Evolutionary conservation across 495 filamentous ascomycete species (phyloP).

Genomic region (Darksidea phi): DNA sequence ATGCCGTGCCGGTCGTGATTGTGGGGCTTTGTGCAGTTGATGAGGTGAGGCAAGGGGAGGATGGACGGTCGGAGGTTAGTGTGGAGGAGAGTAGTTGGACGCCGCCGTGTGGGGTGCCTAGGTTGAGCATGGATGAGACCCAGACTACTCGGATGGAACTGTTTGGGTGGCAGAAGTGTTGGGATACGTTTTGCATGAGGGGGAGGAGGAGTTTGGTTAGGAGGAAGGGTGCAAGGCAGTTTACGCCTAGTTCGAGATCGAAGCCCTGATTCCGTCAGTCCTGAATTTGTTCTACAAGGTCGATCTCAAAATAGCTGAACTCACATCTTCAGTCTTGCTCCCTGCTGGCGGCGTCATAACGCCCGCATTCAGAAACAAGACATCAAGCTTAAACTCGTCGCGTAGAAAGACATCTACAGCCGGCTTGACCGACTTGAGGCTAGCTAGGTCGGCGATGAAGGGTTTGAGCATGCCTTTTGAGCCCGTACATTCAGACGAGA

Average conservation of each 20-base stretch:
- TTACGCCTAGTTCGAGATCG: constrained; percentile 26
- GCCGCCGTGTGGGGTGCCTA: constrained; percentile 20
- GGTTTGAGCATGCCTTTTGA: constrained; percentile 45
- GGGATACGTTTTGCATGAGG: not conserved
- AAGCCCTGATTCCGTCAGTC: not conserved
- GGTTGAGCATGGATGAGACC: constrained; percentile 7
- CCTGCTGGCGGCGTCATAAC: constrained; percentile 49
- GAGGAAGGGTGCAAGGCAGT: constrained; percentile 27
- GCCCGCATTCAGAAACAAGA: constrained; percentile 53
- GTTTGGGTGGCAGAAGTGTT: constrained; percentile 8
- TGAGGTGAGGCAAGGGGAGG: not conserved
- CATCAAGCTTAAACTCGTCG: constrained; percentile 49
- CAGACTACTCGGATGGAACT: constrained; percentile 22
- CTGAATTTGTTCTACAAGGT: too few species aligned
- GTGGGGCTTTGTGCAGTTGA: too few species aligned
- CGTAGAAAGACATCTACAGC: constrained; percentile 45
- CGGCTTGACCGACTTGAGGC: constrained; percentile 48
- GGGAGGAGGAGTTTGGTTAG: constrained; percentile 11
- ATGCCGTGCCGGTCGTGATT: too few species aligned
- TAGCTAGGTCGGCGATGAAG: constrained; percentile 48
- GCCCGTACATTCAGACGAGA: constrained; percentile 27
- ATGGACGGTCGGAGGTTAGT: not conserved
- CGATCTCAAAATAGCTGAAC: too few species aligned
- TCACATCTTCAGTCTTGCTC: constrained; percentile 21
- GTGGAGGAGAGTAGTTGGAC: constrained; percentile 5